Percentiles rank a stretch among this genome's conserved stretches.
phyloP scores from a whole-genome alignment of 2,329 filamentous ascomycete species.

The Fusarium sp. region DNA sequence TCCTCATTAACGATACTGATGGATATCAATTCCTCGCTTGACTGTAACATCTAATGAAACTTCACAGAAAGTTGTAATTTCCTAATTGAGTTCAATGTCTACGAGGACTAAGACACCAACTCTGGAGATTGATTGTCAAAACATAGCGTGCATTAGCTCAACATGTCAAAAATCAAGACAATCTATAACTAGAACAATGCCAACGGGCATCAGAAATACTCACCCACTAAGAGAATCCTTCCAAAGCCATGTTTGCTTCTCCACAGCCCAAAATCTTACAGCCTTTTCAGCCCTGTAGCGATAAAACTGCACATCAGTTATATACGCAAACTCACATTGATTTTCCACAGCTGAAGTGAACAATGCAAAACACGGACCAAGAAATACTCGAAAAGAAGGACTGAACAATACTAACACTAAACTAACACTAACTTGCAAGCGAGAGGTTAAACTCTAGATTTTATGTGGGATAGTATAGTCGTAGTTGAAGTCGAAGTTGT shows the following conservation, averaged over 20 bases:
- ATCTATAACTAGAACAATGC: neutral
- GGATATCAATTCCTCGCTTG: too few relatives aligned
- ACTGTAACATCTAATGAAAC: too few relatives aligned
- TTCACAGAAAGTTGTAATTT: too few relatives aligned
- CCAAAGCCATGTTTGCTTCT: slow-evolving; percentile 21
- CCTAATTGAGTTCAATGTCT: too few relatives aligned
- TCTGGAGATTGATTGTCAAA: too few relatives aligned
- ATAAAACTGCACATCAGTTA: neutral
- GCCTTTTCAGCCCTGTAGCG: neutral
- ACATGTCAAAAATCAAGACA: neutral
- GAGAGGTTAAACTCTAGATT: slow-evolving; percentile 4
- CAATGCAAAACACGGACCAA: slow-evolving; percentile 20
- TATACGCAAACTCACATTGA: neutral
- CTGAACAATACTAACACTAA: slow-evolving; percentile 20
- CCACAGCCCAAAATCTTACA: neutral
- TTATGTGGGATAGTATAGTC: neutral
- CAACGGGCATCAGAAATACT: too few relatives aligned
- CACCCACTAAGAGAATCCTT: neutral
- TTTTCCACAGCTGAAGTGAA: slow-evolving; percentile 1
- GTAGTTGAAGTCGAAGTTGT: neutral
- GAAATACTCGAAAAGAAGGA: neutral
- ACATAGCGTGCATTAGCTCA: neutral
- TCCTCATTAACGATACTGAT: too few relatives aligned
- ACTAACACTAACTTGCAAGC: slow-evolving; percentile 3
- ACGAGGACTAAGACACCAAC: too few relatives aligned